Conservation (phyloP, 2,329 filamentous ascomycete genomes). For the Alternaria brassicicola region DNA sequence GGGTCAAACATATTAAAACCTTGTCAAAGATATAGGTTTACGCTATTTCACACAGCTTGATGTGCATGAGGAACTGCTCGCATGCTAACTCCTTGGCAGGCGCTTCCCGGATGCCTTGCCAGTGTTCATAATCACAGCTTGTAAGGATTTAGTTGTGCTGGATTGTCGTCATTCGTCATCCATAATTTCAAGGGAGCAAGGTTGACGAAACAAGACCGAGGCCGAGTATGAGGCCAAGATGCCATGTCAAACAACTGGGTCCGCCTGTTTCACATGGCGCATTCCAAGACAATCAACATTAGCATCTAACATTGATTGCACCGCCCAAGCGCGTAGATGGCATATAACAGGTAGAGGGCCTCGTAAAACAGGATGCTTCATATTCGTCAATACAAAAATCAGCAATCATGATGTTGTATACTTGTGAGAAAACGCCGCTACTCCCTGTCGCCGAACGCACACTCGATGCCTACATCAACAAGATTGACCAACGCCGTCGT, state of each 20-base stretch:
- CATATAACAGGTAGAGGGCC: slow-evolving; percentile 1
- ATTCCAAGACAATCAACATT: slow-evolving; percentile 9
- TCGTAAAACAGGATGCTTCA: not conserved
- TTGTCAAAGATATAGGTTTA: not conserved
- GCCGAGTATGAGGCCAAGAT: slow-evolving; percentile 9
- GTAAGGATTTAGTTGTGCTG: not conserved
- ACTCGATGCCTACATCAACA: not conserved
- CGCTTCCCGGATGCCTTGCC: not conserved
- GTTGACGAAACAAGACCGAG: slow-evolving; percentile 3
- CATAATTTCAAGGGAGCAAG: not conserved
- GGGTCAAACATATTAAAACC: not conserved
- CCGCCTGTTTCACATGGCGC: slow-evolving; percentile 12
- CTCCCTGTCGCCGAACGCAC: slow-evolving; percentile 5
- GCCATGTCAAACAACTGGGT: slow-evolving; percentile 10
- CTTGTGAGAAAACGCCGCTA: slow-evolving; percentile 12
- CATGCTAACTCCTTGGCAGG: not conserved
- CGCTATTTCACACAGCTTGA: not conserved
- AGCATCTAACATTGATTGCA: slow-evolving; percentile 2
- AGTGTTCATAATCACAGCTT: not conserved
- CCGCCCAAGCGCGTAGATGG: slow-evolving; percentile 1
- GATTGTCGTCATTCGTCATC: not conserved
- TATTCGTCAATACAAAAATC: not conserved
- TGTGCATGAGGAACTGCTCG: not conserved
- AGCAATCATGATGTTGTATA: slow-evolving; percentile 1
- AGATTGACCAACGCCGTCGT: slow-evolving; percentile 1